phyloP scores from a whole-genome alignment of 1,284 basidiomycete species.

The Vanrija pseudolonga region DNA sequence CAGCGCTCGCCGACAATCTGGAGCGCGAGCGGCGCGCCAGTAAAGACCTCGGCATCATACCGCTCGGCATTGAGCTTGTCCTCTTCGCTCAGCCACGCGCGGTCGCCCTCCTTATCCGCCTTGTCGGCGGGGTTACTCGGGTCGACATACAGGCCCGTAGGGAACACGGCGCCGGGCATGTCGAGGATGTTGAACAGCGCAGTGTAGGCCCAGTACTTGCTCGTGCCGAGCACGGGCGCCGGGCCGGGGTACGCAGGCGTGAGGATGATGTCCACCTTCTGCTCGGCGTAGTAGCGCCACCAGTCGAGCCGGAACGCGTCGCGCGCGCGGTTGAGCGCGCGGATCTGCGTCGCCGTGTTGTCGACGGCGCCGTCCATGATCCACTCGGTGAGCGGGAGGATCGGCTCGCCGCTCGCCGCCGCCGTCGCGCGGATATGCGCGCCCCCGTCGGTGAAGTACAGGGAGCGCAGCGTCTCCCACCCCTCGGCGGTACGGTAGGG shows the following conservation, averaged over 20 bases:
- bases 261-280: slow-evolving; percentile 39
- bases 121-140: slow-evolving; percentile 2
- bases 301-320: slow-evolving; percentile 29
- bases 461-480: slow-evolving; percentile 25
- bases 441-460: slow-evolving; percentile 42
- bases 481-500: slow-evolving; percentile 24
- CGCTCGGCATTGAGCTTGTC: slow-evolving; percentile 56
- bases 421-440: slow-evolving; percentile 20
- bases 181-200: slow-evolving; percentile 65
- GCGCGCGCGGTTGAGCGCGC: slow-evolving; percentile 30
- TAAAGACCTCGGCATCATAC: slow-evolving; percentile 16
- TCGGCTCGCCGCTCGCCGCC: slow-evolving; percentile 26
- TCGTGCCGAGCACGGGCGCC: slow-evolving; percentile 31
- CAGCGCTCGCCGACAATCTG: slow-evolving; percentile 21
- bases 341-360: slow-evolving; percentile 21
- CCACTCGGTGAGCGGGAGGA: slow-evolving; percentile 35
- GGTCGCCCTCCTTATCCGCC: not conserved
- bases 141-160: slow-evolving; percentile 53
- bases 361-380: slow-evolving; percentile 17
- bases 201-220: slow-evolving; percentile 55
- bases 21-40: slow-evolving; percentile 23
- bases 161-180: slow-evolving; percentile 62
- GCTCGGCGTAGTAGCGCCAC: slow-evolving; percentile 20
- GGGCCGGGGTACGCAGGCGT: slow-evolving; percentile 37
- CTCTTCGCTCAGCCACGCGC: slow-evolving; percentile 52